Evolutionary conservation across 768 basidiomycete genomes (phyloP).

Genomic region (Auriscalpium vulgare): DNA sequence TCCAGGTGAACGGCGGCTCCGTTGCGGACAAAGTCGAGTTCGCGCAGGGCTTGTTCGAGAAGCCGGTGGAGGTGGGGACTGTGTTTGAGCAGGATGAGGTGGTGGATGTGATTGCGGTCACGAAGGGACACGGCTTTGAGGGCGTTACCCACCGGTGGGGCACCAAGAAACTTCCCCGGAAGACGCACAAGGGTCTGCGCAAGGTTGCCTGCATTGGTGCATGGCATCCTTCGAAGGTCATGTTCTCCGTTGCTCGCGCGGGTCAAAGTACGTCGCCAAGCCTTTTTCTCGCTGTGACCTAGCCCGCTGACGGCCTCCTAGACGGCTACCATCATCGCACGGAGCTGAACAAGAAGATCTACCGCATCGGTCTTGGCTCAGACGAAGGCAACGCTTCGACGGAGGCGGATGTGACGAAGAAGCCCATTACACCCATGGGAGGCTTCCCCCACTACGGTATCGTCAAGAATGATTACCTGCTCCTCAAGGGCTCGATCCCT

Average conservation of each 20-base stretch:
- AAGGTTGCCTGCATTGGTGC: constrained; percentile 99
- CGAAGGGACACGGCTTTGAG: constrained; percentile 99
- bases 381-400: constrained; percentile 87
- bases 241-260: constrained; percentile 99
- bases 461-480: constrained; percentile 96
- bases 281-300: not conserved
- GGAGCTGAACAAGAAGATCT: constrained; percentile 98
- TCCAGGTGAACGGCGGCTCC: constrained; percentile 97
- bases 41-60: constrained; percentile 91
- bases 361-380: constrained; percentile 78
- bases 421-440: constrained; percentile 93
- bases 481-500: constrained; percentile 92
- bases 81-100: constrained; percentile 97
- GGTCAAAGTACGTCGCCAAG: constrained; percentile 80
- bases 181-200: constrained; percentile 99
- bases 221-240: constrained; percentile 99
- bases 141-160: constrained; percentile 99
- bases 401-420: constrained; percentile 90
- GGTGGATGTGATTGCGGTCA: constrained; percentile 95
- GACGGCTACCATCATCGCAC: constrained; percentile 96
- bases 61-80: constrained; percentile 76
- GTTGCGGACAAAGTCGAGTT: constrained; percentile 97
- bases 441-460: constrained; percentile 99
- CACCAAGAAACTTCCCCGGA: constrained; percentile 95
- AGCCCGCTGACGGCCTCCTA: constrained; percentile 19